phyloP scores from a whole-genome alignment of 2,329 filamentous ascomycete genomes.

The Nothopassalora personata region DNA sequence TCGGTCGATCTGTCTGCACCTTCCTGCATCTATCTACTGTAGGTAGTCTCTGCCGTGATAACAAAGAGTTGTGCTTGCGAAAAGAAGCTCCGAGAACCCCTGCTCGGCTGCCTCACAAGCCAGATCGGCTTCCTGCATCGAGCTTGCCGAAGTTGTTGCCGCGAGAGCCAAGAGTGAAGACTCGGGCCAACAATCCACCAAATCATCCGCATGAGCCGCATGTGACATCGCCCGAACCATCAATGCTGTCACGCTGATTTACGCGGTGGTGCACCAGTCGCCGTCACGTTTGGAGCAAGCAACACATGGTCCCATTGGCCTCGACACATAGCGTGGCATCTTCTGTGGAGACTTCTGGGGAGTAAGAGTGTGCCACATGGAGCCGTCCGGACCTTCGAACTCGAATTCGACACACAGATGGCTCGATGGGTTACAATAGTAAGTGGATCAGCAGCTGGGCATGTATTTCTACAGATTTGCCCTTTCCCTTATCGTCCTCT shows the following conservation, averaged over 20 bases:
- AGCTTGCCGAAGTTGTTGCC: background rate
- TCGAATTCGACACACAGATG: constrained; percentile 10
- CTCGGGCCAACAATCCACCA: background rate
- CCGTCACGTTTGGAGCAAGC: background rate
- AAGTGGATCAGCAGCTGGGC: constrained; percentile 7
- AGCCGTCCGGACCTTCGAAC: constrained; percentile 9
- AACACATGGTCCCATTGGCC: background rate
- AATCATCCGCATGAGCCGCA: background rate
- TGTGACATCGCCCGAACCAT: background rate
- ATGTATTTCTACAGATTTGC: background rate
- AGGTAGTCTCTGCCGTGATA: background rate
- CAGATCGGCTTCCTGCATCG: background rate
- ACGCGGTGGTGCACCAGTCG: background rate
- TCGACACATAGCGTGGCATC: background rate
- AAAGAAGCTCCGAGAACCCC: background rate
- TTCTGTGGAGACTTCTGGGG: background rate
- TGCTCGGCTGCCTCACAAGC: background rate
- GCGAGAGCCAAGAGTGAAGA: background rate
- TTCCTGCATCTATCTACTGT: background rate
- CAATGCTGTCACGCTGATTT: background rate
- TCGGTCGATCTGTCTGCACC: background rate
- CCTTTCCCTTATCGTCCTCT: background rate
- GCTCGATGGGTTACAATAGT: constrained; percentile 15
- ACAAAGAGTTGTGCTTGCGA: background rate
- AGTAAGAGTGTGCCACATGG: constrained; percentile 2